These are phyloP conservation scores for Teratosphaeria viscida DNA, from an alignment of 2,329 filamentous ascomycete species.

Conservation along the genomic window DNA sequence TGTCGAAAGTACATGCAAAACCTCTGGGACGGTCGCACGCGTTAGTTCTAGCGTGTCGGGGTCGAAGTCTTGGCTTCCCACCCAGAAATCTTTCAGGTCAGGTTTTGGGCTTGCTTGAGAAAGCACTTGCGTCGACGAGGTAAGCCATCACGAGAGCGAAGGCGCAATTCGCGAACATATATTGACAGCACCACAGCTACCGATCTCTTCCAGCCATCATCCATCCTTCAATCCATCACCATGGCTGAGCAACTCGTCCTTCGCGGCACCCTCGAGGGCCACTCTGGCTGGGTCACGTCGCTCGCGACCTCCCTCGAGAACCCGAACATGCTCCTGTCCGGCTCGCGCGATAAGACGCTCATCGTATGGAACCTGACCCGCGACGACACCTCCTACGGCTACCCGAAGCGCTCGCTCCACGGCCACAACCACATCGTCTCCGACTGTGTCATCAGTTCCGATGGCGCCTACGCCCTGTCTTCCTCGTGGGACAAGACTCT, in stretches of 20 bases:
- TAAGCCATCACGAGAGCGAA: not conserved
- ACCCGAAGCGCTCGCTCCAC: slow-evolving; percentile 97
- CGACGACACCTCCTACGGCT: slow-evolving; percentile 95
- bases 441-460: slow-evolving; percentile 99
- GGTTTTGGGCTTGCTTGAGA: not conserved
- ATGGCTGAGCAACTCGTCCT: slow-evolving; percentile 35
- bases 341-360: slow-evolving; percentile 92
- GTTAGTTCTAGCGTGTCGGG: not conserved
- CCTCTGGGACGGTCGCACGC: not conserved
- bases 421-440: slow-evolving; percentile 99
- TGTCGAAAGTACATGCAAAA: not conserved
- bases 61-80: not conserved
- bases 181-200: not conserved
- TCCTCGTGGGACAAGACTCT: slow-evolving; percentile 99
- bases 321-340: slow-evolving; percentile 99
- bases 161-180: not conserved
- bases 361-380: slow-evolving; percentile 99
- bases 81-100: not conserved
- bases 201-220: not conserved
- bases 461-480: slow-evolving; percentile 97
- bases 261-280: slow-evolving; percentile 53
- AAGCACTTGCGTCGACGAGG: not conserved
- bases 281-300: slow-evolving; percentile 99
- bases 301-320: slow-evolving; percentile 98
- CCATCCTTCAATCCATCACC: not conserved